Conservation (phyloP, 768 basidiomycete species). For the Boletus reticuloceps region DNA sequence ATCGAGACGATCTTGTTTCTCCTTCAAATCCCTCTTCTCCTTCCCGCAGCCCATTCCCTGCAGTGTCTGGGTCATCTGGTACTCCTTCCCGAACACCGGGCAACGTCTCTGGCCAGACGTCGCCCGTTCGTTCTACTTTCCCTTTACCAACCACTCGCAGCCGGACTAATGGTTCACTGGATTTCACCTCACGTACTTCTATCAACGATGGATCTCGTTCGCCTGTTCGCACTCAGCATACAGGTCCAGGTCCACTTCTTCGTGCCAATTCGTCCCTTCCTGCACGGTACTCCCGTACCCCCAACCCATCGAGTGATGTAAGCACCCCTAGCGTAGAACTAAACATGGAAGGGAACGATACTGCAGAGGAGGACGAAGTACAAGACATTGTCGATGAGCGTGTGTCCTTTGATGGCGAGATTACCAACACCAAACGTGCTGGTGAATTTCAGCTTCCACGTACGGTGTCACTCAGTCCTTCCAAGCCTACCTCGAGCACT, state of each 20-base stretch:
- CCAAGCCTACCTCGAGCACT: conserved; percentile 24
- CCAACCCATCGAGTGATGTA: conserved; percentile 13
- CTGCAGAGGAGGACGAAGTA: conserved; percentile 24
- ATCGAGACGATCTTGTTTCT: conserved; percentile 38
- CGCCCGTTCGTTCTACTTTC: conserved; percentile 32
- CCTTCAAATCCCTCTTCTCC: conserved; percentile 31
- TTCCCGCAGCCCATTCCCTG: conserved; percentile 21
- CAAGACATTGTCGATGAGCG: conserved; percentile 29
- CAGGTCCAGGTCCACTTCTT: conserved; percentile 33
- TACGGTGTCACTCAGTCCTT: conserved; percentile 49
- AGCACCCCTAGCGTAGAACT: conserved; percentile 1
- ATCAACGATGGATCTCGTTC: conserved; percentile 22
- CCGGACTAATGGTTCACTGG: conserved; percentile 22
- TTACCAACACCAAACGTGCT: conserved; percentile 47
- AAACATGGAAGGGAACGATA: conserved; percentile 28
- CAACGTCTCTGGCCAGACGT: conserved; percentile 23
- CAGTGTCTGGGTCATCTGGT: conserved; percentile 1
- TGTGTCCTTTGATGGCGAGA: conserved; percentile 25
- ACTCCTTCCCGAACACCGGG: conserved; percentile 13
- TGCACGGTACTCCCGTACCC: conserved; percentile 31
- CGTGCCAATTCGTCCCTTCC: conserved; percentile 42
- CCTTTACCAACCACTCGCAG: conserved; percentile 31
- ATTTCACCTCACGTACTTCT: conserved; percentile 20
- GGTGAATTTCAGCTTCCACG: conserved; percentile 49
- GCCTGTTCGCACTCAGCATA: conserved; percentile 26